phyloP scores from a whole-genome alignment of 192 early-diverging fungal genomes.

The Linnemannia schmuckeri region DNA sequence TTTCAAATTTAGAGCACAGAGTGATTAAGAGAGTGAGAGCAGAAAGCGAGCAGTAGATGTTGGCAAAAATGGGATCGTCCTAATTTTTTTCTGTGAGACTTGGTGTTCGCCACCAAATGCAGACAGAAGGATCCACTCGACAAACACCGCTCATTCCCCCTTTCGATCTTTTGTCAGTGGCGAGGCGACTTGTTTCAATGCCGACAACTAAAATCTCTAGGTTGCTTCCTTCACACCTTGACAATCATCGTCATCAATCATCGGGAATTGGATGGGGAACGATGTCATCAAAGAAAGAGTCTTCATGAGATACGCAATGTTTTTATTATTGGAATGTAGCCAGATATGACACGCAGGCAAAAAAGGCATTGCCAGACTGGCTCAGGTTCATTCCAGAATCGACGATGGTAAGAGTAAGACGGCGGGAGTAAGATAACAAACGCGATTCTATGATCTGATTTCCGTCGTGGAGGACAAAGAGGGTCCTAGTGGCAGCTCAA shows the following conservation, averaged over 20 bases:
- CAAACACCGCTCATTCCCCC: not conserved
- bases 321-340: no score
- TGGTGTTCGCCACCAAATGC: not conserved
- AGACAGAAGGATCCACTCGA: not conserved
- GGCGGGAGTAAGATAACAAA: not conserved
- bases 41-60: no score
- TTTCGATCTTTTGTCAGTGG: not conserved
- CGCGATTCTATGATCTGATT: not conserved
- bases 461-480: not conserved
- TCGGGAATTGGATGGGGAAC: not conserved
- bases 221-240: not conserved
- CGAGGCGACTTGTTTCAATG: not conserved
- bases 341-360: no score
- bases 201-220: not conserved
- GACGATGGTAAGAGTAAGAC: not conserved
- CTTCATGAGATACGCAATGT: no score
- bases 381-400: no score
- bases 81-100: not conserved
- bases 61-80: not conserved
- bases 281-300: not conserved
- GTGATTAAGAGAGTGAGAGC: not conserved
- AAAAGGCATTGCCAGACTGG: no score
- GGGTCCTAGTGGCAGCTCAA: slow-evolving; percentile 37
- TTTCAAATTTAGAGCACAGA: not conserved
- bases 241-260: not conserved